phyloP scores from a whole-genome alignment of 2,329 filamentous ascomycete species.

The Lizonia empirigonia region DNA sequence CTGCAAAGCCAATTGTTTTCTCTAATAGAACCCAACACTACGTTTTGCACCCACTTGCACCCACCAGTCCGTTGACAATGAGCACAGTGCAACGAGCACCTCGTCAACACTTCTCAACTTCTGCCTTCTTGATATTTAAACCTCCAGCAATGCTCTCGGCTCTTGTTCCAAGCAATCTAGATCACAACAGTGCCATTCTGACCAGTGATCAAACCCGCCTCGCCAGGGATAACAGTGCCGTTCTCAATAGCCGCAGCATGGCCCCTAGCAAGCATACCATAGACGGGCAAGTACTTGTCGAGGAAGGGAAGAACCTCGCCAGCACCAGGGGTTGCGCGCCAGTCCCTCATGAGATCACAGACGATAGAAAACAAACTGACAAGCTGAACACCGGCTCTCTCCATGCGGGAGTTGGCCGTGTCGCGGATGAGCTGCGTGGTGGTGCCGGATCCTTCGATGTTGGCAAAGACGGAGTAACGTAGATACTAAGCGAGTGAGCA shows the following conservation, averaged over 20 bases:
- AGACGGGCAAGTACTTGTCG: conserved; percentile 68
- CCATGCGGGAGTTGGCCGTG: conserved; percentile 70
- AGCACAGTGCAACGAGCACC: no score
- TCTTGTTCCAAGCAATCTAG: background rate
- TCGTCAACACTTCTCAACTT: background rate
- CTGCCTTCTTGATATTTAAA: background rate
- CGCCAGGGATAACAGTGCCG: conserved; percentile 63
- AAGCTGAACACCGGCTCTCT: conserved; percentile 68
- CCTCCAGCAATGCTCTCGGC: background rate
- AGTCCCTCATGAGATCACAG: conserved; percentile 73
- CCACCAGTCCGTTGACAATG: no score
- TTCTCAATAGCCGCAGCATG: conserved; percentile 66
- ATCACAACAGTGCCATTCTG: conserved; percentile 25
- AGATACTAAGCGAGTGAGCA: no score
- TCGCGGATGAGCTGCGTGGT: conserved; percentile 65
- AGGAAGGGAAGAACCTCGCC: conserved; percentile 66
- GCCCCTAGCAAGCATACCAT: conserved; percentile 66
- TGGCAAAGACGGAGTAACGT: conserved; percentile 75
- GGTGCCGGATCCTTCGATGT: conserved; percentile 73
- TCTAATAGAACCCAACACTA: no score
- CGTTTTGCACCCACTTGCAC: no score
- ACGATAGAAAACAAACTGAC: conserved; percentile 67
- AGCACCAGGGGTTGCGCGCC: conserved; percentile 61
- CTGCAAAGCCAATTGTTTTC: no score
- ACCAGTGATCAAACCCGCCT: conserved; percentile 48